Evolutionary conservation across 257 asterid genomes (phyloP), one percentile per base, ranked within the genome.

Genomic region (Striga asiatica): DNA sequence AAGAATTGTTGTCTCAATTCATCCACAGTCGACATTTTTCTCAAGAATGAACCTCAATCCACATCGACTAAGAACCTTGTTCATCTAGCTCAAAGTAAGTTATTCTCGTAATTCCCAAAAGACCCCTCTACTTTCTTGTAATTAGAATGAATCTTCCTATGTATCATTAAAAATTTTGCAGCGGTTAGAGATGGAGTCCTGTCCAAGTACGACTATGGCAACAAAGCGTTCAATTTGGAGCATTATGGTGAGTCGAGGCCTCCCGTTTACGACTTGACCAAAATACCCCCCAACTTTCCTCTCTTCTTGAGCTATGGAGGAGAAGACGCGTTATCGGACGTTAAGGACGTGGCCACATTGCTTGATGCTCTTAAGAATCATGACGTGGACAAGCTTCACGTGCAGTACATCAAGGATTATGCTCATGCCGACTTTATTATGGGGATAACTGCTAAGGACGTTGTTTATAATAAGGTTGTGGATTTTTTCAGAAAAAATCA

Each of bases 371-470:
- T 91, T 17, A 76, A 70, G 19, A 2, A 53, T 2, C 98, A 89
- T 18, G 80, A 86, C 22, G 73, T 71, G 0, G 81, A 62, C 28
- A 84, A 84, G 69, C 65, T 89, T 31, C 83, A 81, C 2, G 92
- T 87, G 38, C 96, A 87, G 64, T 82, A 73, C 38, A 60, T 91
- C 58, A 69, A 87, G 67, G 74, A 87, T 0, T 91, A 45, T 59
- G 98, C 91, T 41, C 98, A 89, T 69, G 89, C 80, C 0, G 96
- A 91, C 34, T 91, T 91, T 72, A 78, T 91, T 2, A 75, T 84
- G 71, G 95, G 92, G 5, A 61, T 73, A 2, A 80, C 83, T 1
- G 93, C 96, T 0, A 83, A 80, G 62, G 86, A 82, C 8, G 5
- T 84, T n/a, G 88, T 91, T 1, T 91, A 76, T 62, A 80, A 76